These are phyloP conservation scores for Cytospora mali DNA, from an alignment of 2,329 filamentous ascomycete species.

Conservation along the genomic window DNA sequence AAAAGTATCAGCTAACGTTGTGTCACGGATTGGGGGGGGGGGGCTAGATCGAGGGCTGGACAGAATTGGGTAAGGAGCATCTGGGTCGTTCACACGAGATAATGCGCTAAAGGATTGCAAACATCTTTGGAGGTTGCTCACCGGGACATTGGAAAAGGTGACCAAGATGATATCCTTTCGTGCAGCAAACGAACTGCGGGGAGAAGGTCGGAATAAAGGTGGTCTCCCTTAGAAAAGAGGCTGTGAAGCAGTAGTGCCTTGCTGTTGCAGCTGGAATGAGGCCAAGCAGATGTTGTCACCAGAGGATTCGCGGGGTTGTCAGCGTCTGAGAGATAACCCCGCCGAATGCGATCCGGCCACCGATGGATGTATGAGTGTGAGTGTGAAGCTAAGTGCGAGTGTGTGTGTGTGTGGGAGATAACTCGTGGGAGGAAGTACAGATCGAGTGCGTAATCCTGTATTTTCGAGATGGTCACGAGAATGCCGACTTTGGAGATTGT, in stretches of 20 bases:
- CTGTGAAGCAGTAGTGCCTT: slow-evolving; percentile 3
- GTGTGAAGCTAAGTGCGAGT: no score
- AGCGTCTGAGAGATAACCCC: slow-evolving; percentile 19
- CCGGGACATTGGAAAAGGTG: slow-evolving; percentile 40
- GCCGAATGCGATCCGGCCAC: slow-evolving; percentile 19
- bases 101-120: neutral
- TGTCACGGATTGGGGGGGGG: neutral
- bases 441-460: slow-evolving; percentile 10
- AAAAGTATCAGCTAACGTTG: slow-evolving; percentile 11
- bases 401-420: slow-evolving; percentile 1
- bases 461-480: slow-evolving; percentile 11
- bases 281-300: slow-evolving; percentile 17
- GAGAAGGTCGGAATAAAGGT: slow-evolving; percentile 51
- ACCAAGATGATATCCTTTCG: slow-evolving; percentile 40
- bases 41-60: neutral
- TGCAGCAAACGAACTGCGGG: slow-evolving; percentile 49
- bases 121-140: slow-evolving; percentile 18
- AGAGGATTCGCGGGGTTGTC: slow-evolving; percentile 17
- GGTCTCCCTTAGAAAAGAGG: slow-evolving; percentile 24
- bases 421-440: slow-evolving; percentile 15
- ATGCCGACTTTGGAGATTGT: slow-evolving; percentile 18
- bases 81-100: neutral
- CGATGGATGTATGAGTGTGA: slow-evolving; percentile 12
- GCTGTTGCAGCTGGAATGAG: slow-evolving; percentile 23
- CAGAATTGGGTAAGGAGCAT: neutral